Evolutionary conservation across 805 yeast genomes (phyloP).

Genomic region (Cyberlindnera bimundalis): DNA sequence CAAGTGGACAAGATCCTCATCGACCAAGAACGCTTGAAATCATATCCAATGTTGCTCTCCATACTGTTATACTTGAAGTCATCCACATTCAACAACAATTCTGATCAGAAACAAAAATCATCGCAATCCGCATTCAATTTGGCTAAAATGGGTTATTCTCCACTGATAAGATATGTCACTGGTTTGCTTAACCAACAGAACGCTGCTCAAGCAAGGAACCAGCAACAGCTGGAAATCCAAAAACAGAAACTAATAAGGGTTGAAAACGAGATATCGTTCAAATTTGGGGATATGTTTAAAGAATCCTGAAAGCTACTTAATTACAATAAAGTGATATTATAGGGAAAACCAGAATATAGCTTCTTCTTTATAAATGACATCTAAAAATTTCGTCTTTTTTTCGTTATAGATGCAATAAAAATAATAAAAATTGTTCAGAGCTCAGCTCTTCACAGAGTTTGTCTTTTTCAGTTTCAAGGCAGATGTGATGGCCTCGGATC

Average conservation of each 20-base stretch:
- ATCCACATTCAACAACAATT: slow-evolving; percentile 24
- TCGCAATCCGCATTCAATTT: slow-evolving; percentile 28
- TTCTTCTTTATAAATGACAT: neutral
- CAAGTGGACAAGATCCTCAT: slow-evolving; percentile 6
- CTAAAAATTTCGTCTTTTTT: too few species aligned
- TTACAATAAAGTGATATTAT: neutral
- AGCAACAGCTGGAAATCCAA: slow-evolving; percentile 26
- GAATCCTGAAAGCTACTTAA: too few species aligned
- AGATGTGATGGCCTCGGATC: slow-evolving; percentile 30
- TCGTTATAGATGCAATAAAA: too few species aligned
- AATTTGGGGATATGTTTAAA: slow-evolving; percentile 3
- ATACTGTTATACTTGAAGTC: slow-evolving; percentile 25
- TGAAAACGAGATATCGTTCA: slow-evolving; percentile 1
- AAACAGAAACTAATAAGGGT: slow-evolving; percentile 19
- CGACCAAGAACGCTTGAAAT: slow-evolving; percentile 19
- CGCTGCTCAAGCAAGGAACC: slow-evolving; percentile 24
- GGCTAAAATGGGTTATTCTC: slow-evolving; percentile 25
- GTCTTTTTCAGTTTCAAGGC: slow-evolving; percentile 23
- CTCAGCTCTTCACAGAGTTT: slow-evolving; percentile 10
- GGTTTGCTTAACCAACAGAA: slow-evolving; percentile 25
- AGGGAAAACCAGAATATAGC: neutral
- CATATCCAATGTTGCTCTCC: slow-evolving; percentile 22
- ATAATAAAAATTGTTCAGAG: too few species aligned
- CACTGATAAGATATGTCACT: slow-evolving; percentile 23
- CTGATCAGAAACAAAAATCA: slow-evolving; percentile 28